A percentile compares a stretch with the other conserved stretches of the same genome.
Evolutionary conservation across 73 alveolate species (phyloP).

Genomic region (Urostyla sp.): DNA sequence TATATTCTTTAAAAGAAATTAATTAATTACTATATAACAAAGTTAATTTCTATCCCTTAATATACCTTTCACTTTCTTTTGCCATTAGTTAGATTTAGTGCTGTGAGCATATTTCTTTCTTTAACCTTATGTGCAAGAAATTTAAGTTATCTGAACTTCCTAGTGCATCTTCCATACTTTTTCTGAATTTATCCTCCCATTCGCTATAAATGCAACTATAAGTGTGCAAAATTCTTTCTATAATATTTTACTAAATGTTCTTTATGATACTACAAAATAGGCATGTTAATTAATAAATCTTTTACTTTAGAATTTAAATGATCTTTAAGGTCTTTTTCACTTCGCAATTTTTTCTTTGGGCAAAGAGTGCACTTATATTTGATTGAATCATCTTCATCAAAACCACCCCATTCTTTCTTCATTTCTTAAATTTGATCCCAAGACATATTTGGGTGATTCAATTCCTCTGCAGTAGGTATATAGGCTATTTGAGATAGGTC

Average conservation of each 20-base stretch:
- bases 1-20: no score
- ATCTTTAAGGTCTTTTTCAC: background rate
- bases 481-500: conserved; percentile 3
- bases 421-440: conserved; percentile 10
- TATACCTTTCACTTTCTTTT: background rate
- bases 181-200: background rate
- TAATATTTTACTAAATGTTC: conserved; percentile 7
- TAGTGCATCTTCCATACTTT: background rate
- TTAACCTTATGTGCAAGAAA: conserved; percentile 18
- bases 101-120: background rate
- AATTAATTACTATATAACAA: background rate
- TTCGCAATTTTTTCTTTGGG: conserved; percentile 25
- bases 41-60: background rate
- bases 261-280: conserved; percentile 1
- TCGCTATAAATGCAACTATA: background rate
- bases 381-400: conserved; percentile 44
- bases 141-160: background rate
- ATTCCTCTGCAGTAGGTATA: conserved; percentile 46
- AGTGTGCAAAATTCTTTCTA: conserved; percentile 2
- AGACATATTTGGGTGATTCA: conserved; percentile 5
- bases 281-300: background rate
- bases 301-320: conserved; percentile 10
- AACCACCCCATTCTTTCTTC: background rate
- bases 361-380: conserved; percentile 27
- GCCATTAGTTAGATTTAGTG: background rate